Conservation (phyloP, 78 protist genomes). For the Dictyostelium brefeldianum region DNA sequence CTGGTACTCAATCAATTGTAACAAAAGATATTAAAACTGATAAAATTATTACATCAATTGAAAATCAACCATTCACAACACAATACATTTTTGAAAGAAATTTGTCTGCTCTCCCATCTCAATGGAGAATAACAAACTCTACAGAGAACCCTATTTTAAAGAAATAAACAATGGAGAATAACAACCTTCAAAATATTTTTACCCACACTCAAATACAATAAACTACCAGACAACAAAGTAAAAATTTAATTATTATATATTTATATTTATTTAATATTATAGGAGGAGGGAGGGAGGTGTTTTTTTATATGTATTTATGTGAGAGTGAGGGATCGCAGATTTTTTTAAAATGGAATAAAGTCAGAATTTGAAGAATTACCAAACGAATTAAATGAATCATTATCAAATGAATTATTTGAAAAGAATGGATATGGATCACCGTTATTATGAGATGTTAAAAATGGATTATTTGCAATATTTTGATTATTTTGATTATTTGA, state of each 20-base stretch:
- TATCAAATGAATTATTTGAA: slow-evolving; percentile 52
- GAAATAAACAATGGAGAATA: neutral
- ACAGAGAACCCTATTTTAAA: neutral
- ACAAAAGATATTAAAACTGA: neutral
- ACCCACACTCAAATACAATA: no score
- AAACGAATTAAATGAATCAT: slow-evolving; percentile 53
- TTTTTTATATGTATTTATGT: no score
- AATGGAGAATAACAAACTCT: slow-evolving; percentile 33
- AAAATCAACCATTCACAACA: slow-evolving; percentile 25
- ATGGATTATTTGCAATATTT: slow-evolving; percentile 3
- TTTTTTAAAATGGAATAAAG: slow-evolving; percentile 61
- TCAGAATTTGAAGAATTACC: slow-evolving; percentile 36
- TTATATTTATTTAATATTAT: no score
- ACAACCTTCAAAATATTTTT: no score
- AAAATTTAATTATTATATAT: no score
- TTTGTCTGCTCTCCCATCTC: slow-evolving; percentile 43
- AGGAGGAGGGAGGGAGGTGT: no score
- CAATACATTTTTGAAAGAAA: slow-evolving; percentile 55
- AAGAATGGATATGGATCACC: slow-evolving; percentile 54
- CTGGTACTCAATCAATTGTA: slow-evolving; percentile 25
- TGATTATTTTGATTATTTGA: neutral
- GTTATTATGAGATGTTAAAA: neutral
- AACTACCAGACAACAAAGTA: no score
- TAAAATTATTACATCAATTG: neutral
- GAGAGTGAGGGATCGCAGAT: no score